These are phyloP conservation scores for Populus hybrid DNA, from an alignment of 441 rosid species.

Conservation along the genomic window DNA sequence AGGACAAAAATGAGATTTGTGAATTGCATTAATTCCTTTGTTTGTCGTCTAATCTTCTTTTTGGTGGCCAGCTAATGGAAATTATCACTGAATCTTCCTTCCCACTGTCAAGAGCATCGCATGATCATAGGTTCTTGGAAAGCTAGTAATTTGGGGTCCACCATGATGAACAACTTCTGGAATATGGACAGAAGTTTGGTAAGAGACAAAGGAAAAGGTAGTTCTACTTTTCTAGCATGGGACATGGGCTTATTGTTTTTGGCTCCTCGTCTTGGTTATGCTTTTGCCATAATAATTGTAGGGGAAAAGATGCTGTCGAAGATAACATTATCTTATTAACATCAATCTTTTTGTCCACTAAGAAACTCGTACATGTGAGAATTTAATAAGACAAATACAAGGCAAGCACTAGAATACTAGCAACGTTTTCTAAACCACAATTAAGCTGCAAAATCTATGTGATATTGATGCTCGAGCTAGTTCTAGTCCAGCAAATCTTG, in stretches of 20 bases:
- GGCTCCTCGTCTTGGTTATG: neutral
- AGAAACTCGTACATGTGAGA: neutral
- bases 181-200: neutral
- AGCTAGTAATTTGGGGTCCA: neutral
- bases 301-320: neutral
- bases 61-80: neutral
- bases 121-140: neutral
- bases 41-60: neutral
- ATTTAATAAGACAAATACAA: neutral
- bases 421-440: neutral
- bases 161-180: neutral
- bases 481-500: neutral
- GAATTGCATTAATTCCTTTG: neutral
- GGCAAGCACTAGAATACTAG: neutral
- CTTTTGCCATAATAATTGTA: neutral
- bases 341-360: neutral
- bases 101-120: neutral
- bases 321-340: neutral
- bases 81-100: neutral
- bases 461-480: neutral
- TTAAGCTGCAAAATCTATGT: neutral
- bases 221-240: neutral
- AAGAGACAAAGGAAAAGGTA: neutral
- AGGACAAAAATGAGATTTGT: neutral
- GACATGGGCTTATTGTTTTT: neutral